Evolutionary conservation across 345 rosid genomes (phyloP).

Genomic region (Euphorbia peplus): DNA sequence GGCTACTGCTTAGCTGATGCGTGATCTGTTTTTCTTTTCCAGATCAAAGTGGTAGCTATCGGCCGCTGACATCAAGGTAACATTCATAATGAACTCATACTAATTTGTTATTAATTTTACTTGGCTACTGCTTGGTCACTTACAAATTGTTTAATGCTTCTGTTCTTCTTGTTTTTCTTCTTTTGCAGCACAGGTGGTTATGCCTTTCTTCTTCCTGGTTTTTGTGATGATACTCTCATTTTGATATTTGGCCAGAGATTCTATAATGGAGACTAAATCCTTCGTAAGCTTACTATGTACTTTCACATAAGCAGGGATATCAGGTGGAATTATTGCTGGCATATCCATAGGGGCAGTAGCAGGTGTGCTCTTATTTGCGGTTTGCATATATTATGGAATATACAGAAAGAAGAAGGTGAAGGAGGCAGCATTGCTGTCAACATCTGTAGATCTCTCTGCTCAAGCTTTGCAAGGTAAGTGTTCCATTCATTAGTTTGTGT

Average conservation of each 20-base stretch:
- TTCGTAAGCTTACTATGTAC: constrained; percentile 22
- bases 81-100: not conserved
- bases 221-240: constrained; percentile 27
- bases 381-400: constrained; percentile 33
- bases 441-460: constrained; percentile 36
- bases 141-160: constrained; percentile 8
- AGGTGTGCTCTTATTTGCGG: constrained; percentile 39
- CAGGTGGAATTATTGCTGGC: constrained; percentile 63
- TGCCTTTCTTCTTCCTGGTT: constrained; percentile 27
- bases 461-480: constrained; percentile 37
- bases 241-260: constrained; percentile 14
- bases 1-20: constrained; percentile 9
- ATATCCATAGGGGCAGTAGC: constrained; percentile 50
- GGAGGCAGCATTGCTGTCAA: constrained; percentile 31
- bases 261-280: constrained; percentile 15
- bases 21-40: constrained; percentile 20
- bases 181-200: constrained; percentile 54
- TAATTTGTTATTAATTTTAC: not conserved
- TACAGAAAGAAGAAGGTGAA: constrained; percentile 54
- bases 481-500: not conserved
- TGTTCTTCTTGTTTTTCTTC: constrained; percentile 12
- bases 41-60: constrained; percentile 58
- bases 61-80: constrained; percentile 54
- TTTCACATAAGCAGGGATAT: constrained; percentile 48
- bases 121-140: not conserved